Percentiles rank a stretch among this genome's conserved stretches.
These are phyloP conservation scores for Saccharomycopsis javanensis DNA, from an alignment of 805 yeast species.

Conservation along the genomic window DNA sequence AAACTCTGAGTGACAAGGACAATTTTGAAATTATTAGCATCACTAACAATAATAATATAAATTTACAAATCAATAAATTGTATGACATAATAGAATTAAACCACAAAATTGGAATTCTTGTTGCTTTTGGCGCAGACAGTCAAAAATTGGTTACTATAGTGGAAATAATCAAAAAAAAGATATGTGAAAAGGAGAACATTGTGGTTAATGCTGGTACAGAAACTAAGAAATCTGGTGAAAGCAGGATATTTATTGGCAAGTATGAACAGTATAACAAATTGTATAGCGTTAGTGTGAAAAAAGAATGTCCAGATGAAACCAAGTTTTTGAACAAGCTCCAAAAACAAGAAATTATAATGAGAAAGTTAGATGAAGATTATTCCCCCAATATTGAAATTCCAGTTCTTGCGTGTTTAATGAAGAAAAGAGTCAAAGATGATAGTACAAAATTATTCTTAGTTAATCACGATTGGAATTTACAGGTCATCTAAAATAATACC, in stretches of 20 bases:
- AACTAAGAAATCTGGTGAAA: background rate
- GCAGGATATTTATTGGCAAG: background rate
- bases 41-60: conserved; percentile 5
- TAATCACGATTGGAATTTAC: background rate
- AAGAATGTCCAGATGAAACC: background rate
- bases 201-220: background rate
- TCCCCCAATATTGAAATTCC: background rate
- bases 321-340: background rate
- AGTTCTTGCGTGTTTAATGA: background rate
- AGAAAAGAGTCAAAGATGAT: background rate
- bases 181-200: background rate
- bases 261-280: conserved; percentile 1
- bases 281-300: background rate
- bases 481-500: background rate
- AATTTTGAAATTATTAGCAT: background rate
- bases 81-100: background rate
- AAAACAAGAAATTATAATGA: background rate
- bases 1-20: background rate
- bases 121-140: conserved; percentile 3
- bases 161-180: conserved; percentile 9
- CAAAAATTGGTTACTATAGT: conserved; percentile 12
- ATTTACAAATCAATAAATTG: background rate
- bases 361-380: background rate
- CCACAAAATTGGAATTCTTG: background rate
- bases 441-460: background rate